Base-by-base conservation (phyloP, 345 rosid species). In the Lepidium didymum region DNA sequence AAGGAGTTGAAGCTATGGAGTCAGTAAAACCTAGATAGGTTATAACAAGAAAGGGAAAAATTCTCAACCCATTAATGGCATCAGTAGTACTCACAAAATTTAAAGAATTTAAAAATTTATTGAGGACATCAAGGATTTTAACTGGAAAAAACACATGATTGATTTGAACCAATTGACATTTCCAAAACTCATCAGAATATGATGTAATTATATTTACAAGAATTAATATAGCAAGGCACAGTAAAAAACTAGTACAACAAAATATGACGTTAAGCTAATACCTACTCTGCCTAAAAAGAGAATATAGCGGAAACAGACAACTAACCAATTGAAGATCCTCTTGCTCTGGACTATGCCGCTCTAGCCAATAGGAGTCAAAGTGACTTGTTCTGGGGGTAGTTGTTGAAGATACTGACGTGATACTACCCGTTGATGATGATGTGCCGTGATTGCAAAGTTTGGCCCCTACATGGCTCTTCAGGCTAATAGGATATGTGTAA, bases 291-390 rank as follows among this genome's bases (percentile, higher is more conserved):
- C 75, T 15, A 16, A 63, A 21, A 19, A 44, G 69, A 19, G 65
- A 41, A 11, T 27, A 35, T 29, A 49, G 0, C 11, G 51, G 49
- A 55, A 67, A 45, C 47, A 58, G 15, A 56, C 23, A 41, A 81
- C 87, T 80, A 59, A 85, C 96, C 96, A 83, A 85, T 56, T 82
- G 90, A 70, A 84, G 75, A 83, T 89, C 89, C 72, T 89, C 96
- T 72, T 75, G 83, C 79, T 89, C 88, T 69, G 86, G 84, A 75
- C 86, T 79, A 58, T 82, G 85, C 54, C 64, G 86, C 69, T 83
- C 88, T 67, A 87, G 72, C 96, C 96, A 89, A 75, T 86, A 86
- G 57, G 85, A 81, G 75, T 86, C 90, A 68, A 89, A 89, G 74
- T 85, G 90, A 43, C 92, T 83, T 47, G 88, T 79, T 81, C 80